Base-by-base conservation (phyloP, 805 yeast genomes). In the Nakazawaea sp. region DNA sequence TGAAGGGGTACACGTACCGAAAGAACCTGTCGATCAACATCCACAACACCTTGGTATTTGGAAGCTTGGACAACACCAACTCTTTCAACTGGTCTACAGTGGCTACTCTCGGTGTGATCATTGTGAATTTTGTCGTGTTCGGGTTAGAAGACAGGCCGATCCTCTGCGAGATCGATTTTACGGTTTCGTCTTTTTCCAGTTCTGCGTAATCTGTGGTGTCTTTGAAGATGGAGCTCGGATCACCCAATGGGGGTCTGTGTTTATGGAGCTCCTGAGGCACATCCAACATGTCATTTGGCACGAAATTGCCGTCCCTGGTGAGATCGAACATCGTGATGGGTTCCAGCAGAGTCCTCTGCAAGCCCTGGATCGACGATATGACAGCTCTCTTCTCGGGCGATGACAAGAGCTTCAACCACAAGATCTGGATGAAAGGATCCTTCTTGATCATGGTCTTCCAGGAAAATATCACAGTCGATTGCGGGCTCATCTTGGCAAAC, bases 371-470 rank as follows among this genome's bases (percentile, higher is more conserved):
- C 5, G 7, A 15, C 12, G 7, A 8, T 19, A 28, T 7, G 13
- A 7, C 7, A 7, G 17, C n/a, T 17, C 25, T 35, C 17, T 31
- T 12, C 18, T 21, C 27, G 5, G 16, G 17, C 4, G 40, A 36
- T 4, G 41, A 31, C 12, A 29, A 16, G 13, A 38, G 8, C 15
- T 26, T 28, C 23, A 25, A 15, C 72, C 72, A 66, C 23, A 66
- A 43, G 9, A 64, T 52, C 30, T 66, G 55, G 13, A 66, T 45
- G 44, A 65, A 66, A 5, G 71, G 71, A 42, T 66, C 72, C 35
- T 71, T 71, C 45, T 64, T 66, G 65, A 66, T 61, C 19, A 66
- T 64, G 2, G 71, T 68, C 9, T 63, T 42, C 68, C 70, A 66
- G 26, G 68, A 68, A 0, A 71, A 65, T 1, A 70, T 23, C 19